Evolutionary conservation across 495 filamentous ascomycete species (phyloP), one percentile per base, ranked within the genome.

Genomic region (Lasiosphaeriaceae sp.): DNA sequence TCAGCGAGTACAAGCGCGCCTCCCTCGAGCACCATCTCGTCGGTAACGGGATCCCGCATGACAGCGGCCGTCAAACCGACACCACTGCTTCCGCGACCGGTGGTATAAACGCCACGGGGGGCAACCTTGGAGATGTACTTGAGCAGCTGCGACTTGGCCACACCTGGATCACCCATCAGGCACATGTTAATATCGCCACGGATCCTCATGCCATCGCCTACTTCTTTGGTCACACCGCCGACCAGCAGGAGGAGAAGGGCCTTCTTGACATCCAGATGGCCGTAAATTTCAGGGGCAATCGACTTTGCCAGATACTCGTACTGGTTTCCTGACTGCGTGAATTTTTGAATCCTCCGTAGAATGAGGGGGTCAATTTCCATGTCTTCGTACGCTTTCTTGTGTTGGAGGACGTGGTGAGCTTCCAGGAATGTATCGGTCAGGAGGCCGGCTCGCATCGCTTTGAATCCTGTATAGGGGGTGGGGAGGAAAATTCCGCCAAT

Each of bases 61-160:
- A 98, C 93, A 12, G 94, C 94, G 3, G 94, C 94, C 11, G 94
- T 98, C 53, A 98, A 84, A 86, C 94, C 94, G 47, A 98, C 94
- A 66, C 94, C 94, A 67, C 88, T 93, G 79, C 88, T 92, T 62
- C 94, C 94, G 62, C 94, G 90, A 66, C 94, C 94, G 9, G 95
- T 96, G 2, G 94, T 98, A 77, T 98, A 98, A 29, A 98, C 92
- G 61, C 94, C 94, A 47, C 94, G 89, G 22, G 94, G 94, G 5
- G 94, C 94, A 39, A 98, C 94, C 74, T 98, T 98, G 53, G 92
- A 90, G 68, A 98, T 97, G 71, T 97, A 98, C 74, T 96, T 96
- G 54, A 98, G 78, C 58, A 98, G 74, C 75, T 98, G 94, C 31
- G 94, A 98, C 75, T 98, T 98, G 73, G 94, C 94, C 58, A 97